Conservation (phyloP, 371 early-diverging fungal species). For the Mucor circinelloides region DNA sequence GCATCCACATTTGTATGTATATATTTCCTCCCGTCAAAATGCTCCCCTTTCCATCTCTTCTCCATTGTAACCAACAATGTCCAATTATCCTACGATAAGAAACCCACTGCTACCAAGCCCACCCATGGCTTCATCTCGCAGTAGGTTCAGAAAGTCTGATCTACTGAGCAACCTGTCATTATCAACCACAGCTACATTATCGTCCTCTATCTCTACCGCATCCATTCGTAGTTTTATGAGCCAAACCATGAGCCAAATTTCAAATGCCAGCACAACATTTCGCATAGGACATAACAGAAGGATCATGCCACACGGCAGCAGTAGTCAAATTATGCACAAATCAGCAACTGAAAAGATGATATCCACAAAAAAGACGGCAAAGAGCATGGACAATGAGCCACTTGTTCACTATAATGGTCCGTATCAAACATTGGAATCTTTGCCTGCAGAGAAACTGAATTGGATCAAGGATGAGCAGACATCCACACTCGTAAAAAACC, state of each 20-base stretch:
- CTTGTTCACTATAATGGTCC: conserved; percentile 40
- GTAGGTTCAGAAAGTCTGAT: conserved; percentile 12
- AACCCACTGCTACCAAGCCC: conserved; percentile 33
- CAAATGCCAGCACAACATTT: conserved; percentile 13
- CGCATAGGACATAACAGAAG: conserved; percentile 5
- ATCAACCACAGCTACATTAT: conserved; percentile 14
- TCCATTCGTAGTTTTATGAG: conserved; percentile 26
- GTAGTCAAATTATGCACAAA: conserved; percentile 7
- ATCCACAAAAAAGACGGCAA: not conserved
- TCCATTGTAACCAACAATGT: conserved; percentile 12
- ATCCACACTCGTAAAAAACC: conserved; percentile 17
- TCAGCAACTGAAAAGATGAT: conserved; percentile 9
- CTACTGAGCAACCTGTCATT: conserved; percentile 22
- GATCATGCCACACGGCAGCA: conserved; percentile 20
- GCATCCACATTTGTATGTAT: not conserved
- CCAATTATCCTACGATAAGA: conserved; percentile 26
- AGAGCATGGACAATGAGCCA: conserved; percentile 12
- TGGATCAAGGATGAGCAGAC: conserved; percentile 40
- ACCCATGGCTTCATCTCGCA: conserved; percentile 14
- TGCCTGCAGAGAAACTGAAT: conserved; percentile 30
- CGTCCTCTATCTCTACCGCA: conserved; percentile 21
- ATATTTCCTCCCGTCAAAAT: not conserved
- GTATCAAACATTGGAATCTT: conserved; percentile 26
- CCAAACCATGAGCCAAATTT: conserved; percentile 20
- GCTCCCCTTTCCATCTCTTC: not conserved